A percentile compares a stretch with the other conserved stretches of the same genome.
phyloP scores from a whole-genome alignment of 768 basidiomycete genomes.

The Paxillus ammoniavirescens region DNA sequence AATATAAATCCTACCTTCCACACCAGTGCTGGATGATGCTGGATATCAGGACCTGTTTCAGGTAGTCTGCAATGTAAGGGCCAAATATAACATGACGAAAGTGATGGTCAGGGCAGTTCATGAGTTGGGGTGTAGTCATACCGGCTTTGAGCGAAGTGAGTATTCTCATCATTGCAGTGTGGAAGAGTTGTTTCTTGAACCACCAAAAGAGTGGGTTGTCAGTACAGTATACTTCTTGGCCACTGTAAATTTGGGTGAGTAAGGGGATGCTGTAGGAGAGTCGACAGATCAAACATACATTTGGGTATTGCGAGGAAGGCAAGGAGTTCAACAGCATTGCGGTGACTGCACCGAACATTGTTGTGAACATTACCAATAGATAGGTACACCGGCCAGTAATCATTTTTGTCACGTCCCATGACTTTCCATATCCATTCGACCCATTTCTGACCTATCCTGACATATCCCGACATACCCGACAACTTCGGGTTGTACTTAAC shows the following conservation, averaged over 20 bases:
- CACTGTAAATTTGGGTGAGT: neutral
- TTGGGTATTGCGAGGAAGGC: constrained; percentile 30
- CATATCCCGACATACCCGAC: too few species aligned
- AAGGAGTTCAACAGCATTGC: constrained; percentile 8
- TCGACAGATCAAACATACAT: constrained; percentile 9
- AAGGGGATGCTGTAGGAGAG: neutral
- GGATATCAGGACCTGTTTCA: constrained; percentile 34
- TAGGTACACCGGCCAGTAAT: constrained; percentile 12
- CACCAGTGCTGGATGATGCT: constrained; percentile 38
- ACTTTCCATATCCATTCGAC: too few species aligned
- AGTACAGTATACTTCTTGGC: constrained; percentile 5
- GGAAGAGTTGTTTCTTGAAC: constrained; percentile 33
- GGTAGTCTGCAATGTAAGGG: constrained; percentile 40
- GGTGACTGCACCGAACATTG: constrained; percentile 6
- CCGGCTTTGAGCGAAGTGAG: constrained; percentile 1
- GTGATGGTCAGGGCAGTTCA: constrained; percentile 27
- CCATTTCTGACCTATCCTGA: too few species aligned
- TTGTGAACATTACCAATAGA: constrained; percentile 11
- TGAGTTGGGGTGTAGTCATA: constrained; percentile 29
- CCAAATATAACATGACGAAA: constrained; percentile 20
- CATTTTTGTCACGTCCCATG: too few species aligned
- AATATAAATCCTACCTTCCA: neutral
- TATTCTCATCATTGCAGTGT: constrained; percentile 26
- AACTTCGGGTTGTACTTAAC: too few species aligned
- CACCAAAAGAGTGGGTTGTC: constrained; percentile 17